A percentile compares a stretch with the other conserved stretches of the same genome.
These are phyloP conservation scores for Nigrospora osmanthi DNA, from an alignment of 2,329 filamentous ascomycete genomes.

Conservation along the genomic window DNA sequence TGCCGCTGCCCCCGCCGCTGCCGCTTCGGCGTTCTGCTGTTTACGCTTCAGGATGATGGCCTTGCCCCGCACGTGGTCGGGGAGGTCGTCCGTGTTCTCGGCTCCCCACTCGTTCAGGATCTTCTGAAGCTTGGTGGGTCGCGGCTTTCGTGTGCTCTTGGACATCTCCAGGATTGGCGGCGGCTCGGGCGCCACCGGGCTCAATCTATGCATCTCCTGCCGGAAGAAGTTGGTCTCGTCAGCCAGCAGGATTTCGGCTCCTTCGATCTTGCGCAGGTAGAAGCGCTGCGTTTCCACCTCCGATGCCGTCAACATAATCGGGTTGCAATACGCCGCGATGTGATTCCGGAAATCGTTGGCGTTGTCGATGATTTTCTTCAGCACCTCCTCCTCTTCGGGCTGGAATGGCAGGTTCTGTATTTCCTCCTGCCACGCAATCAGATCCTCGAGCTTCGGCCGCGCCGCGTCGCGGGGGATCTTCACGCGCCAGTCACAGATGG, in stretches of 20 bases:
- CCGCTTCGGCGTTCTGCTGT: conserved; percentile 50
- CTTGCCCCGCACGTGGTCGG: conserved; percentile 74
- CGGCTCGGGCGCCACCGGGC: conserved; percentile 76
- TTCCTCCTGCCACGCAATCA: conserved; percentile 78
- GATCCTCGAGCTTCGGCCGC: conserved; percentile 86
- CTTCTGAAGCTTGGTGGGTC: conserved; percentile 95
- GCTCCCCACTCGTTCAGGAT: conserved; percentile 84
- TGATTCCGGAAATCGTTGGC: conserved; percentile 79
- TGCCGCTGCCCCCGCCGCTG: conserved; percentile 36
- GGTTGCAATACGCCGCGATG: conserved; percentile 73
- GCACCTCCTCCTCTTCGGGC: conserved; percentile 83
- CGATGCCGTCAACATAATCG: conserved; percentile 70
- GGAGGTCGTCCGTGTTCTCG: conserved; percentile 83
- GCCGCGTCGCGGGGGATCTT: conserved; percentile 96
- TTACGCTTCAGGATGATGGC: conserved; percentile 67
- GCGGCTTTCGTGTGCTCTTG: conserved; percentile 86
- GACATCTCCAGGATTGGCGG: conserved; percentile 84
- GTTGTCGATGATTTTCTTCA: conserved; percentile 79
- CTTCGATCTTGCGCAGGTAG: conserved; percentile 94
- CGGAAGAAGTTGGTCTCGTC: conserved; percentile 98
- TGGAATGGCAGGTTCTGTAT: conserved; percentile 79
- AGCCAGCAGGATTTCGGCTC: conserved; percentile 84
- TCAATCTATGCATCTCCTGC: conserved; percentile 92
- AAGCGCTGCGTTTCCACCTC: conserved; percentile 89
- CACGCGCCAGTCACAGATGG: conserved; percentile 94